Evolutionary conservation across 192 early-diverging fungal genomes (phyloP).

Genomic region (Entomortierella lignicola): DNA sequence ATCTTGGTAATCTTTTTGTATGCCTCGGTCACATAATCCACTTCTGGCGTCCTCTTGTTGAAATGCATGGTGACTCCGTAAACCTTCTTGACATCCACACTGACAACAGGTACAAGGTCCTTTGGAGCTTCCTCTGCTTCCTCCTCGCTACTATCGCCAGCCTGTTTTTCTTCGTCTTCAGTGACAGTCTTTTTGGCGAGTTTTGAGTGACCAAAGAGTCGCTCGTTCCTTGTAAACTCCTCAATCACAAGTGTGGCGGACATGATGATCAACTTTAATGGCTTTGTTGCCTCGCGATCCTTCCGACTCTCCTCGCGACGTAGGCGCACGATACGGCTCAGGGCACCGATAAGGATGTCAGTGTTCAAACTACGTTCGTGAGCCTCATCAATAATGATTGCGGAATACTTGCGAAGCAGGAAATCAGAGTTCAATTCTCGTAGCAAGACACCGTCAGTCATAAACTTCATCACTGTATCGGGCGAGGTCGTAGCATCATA

Average conservation of each 20-base stretch:
- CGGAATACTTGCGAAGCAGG: slow-evolving; percentile 92
- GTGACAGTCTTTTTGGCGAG: slow-evolving; percentile 10
- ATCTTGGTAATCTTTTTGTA: slow-evolving; percentile 95
- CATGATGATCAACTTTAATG: slow-evolving; percentile 98
- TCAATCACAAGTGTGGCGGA: slow-evolving; percentile 97
- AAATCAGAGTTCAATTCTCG: slow-evolving; percentile 92
- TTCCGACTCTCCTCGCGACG: slow-evolving; percentile 73
- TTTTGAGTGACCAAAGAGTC: slow-evolving; percentile 59
- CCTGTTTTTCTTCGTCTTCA: slow-evolving; percentile 5
- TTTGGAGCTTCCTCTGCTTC: slow-evolving; percentile 25
- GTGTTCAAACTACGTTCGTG: slow-evolving; percentile 98
- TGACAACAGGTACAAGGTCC: slow-evolving; percentile 49
- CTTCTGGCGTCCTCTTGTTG: slow-evolving; percentile 89
- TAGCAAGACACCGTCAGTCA: slow-evolving; percentile 99
- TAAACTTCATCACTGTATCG: slow-evolving; percentile 94
- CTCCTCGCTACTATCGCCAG: slow-evolving; percentile 7
- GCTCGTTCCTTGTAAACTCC: slow-evolving; percentile 90
- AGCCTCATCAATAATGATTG: slow-evolving; percentile 98
- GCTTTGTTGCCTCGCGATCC: slow-evolving; percentile 61
- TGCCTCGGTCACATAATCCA: slow-evolving; percentile 89
- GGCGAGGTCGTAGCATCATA: slow-evolving; percentile 86
- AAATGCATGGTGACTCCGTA: slow-evolving; percentile 88
- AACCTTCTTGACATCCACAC: slow-evolving; percentile 48
- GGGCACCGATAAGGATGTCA: slow-evolving; percentile 97
- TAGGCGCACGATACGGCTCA: slow-evolving; percentile 89